Evolutionary conservation across 2,329 filamentous ascomycete species (phyloP).

Genomic region (Calonectria multiphialidica): DNA sequence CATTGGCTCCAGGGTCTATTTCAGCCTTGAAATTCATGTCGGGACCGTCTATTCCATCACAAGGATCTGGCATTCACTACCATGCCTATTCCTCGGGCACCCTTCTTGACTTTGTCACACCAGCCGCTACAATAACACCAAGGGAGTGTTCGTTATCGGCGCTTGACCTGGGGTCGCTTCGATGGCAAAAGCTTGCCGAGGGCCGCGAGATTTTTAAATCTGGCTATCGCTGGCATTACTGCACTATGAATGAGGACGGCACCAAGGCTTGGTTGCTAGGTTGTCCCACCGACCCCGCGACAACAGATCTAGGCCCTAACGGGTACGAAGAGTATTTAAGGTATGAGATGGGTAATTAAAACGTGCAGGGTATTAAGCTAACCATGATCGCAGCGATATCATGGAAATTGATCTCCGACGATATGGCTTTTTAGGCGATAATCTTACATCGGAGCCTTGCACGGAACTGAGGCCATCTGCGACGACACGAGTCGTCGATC

Average conservation of each 20-base stretch:
- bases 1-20: slow-evolving; percentile 88
- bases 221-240: slow-evolving; percentile 98
- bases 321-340: slow-evolving; percentile 90
- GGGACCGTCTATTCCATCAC: slow-evolving; percentile 86
- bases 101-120: slow-evolving; percentile 93
- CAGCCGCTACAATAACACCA: slow-evolving; percentile 86
- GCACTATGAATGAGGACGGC: slow-evolving; percentile 93
- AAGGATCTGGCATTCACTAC: slow-evolving; percentile 93
- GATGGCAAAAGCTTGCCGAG: slow-evolving; percentile 96
- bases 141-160: slow-evolving; percentile 93
- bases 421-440: slow-evolving; percentile 91
- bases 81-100: slow-evolving; percentile 95
- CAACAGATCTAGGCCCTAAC: slow-evolving; percentile 74
- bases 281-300: slow-evolving; percentile 80
- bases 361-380: slow-evolving; percentile 17
- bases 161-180: slow-evolving; percentile 85
- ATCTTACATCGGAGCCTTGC: slow-evolving; percentile 68
- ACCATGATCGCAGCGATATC: slow-evolving; percentile 74
- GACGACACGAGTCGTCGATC: slow-evolving; percentile 60
- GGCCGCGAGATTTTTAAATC: slow-evolving; percentile 92
- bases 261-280: slow-evolving; percentile 98
- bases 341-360: slow-evolving; percentile 40
- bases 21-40: slow-evolving; percentile 88
- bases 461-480: slow-evolving; percentile 63
- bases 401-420: slow-evolving; percentile 92